Evolutionary conservation across 2,329 filamentous ascomycete species (phyloP).

Genomic region (Dichotomopilus funicola): DNA sequence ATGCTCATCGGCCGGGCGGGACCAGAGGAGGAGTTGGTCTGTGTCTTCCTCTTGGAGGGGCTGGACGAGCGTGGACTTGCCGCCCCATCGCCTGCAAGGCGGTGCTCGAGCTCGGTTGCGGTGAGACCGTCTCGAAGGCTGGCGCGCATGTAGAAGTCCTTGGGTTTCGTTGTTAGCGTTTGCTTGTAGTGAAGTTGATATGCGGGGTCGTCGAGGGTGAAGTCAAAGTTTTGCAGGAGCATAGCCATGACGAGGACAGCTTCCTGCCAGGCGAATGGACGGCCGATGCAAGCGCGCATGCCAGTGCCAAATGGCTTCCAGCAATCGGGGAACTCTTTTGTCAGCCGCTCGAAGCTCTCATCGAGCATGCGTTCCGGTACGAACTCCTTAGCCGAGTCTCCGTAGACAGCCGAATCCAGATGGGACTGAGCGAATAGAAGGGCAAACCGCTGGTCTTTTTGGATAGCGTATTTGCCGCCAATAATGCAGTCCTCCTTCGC

Average conservation of each 20-base stretch:
- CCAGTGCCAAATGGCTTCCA: constrained; percentile 63
- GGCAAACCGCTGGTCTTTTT: constrained; percentile 43
- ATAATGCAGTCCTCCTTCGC: constrained; percentile 50
- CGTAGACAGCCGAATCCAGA: constrained; percentile 57
- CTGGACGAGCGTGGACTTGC: constrained; percentile 22
- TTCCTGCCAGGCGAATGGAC: constrained; percentile 71
- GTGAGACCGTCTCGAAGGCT: constrained; percentile 54
- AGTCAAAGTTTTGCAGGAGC: constrained; percentile 65
- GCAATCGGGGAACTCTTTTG: constrained; percentile 53
- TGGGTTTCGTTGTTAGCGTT: constrained; percentile 57
- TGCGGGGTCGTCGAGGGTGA: constrained; percentile 53
- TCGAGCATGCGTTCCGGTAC: constrained; percentile 67
- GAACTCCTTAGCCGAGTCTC: constrained; percentile 59
- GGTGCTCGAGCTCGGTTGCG: constrained; percentile 41
- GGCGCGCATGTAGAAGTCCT: constrained; percentile 57
- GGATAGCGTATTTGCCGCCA: constrained; percentile 54
- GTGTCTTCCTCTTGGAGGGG: constrained; percentile 13
- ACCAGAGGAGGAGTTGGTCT: background rate
- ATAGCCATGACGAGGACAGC: constrained; percentile 54
- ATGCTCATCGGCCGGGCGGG: constrained; percentile 46
- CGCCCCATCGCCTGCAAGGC: constrained; percentile 39
- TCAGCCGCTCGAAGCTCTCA: constrained; percentile 55
- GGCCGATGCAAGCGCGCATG: constrained; percentile 62
- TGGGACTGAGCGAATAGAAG: constrained; percentile 50
- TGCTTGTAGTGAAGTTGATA: constrained; percentile 51